phyloP scores from a whole-genome alignment of 2,329 filamentous ascomycete genomes.

The Dactylellina cionopaga region DNA sequence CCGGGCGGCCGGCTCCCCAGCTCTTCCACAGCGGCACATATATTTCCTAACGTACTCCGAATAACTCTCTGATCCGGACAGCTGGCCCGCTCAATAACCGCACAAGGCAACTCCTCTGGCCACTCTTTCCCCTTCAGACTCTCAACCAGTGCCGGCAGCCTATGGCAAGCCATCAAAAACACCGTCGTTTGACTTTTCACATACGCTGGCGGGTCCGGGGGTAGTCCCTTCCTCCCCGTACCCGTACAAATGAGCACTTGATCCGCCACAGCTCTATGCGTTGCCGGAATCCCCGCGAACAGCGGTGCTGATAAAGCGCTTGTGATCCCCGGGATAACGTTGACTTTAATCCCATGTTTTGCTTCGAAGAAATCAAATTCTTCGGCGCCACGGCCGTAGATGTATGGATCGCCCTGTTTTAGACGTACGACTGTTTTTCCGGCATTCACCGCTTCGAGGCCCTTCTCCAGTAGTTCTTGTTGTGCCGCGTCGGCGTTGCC shows the following conservation, averaged over 20 bases:
- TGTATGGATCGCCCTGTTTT: constrained; percentile 96
- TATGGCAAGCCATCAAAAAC: constrained; percentile 93
- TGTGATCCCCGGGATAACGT: constrained; percentile 89
- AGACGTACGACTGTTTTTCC: constrained; percentile 86
- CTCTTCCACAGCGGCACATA: constrained; percentile 83
- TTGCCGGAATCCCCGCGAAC: constrained; percentile 86
- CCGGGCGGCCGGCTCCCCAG: constrained; percentile 91
- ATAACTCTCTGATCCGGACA: constrained; percentile 95
- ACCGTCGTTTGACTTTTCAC: constrained; percentile 82
- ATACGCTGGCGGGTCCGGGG: constrained; percentile 83
- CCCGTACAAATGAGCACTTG: constrained; percentile 97
- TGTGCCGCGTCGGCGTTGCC: constrained; percentile 95
- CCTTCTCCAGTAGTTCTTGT: constrained; percentile 83
- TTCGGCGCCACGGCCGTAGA: constrained; percentile 94
- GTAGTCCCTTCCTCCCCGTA: constrained; percentile 86
- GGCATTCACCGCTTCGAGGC: constrained; percentile 72
- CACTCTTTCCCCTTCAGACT: constrained; percentile 71
- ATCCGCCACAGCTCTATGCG: constrained; percentile 88
- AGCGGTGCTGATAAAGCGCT: constrained; percentile 86
- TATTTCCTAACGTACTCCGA: constrained; percentile 80
- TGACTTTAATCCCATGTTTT: constrained; percentile 60
- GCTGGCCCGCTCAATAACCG: constrained; percentile 90
- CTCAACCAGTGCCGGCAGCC: constrained; percentile 76
- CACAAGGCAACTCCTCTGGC: constrained; percentile 83
- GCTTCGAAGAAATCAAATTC: constrained; percentile 87